Base-by-base conservation (phyloP, 257 asterid species). In the Solanum peruvianum region DNA sequence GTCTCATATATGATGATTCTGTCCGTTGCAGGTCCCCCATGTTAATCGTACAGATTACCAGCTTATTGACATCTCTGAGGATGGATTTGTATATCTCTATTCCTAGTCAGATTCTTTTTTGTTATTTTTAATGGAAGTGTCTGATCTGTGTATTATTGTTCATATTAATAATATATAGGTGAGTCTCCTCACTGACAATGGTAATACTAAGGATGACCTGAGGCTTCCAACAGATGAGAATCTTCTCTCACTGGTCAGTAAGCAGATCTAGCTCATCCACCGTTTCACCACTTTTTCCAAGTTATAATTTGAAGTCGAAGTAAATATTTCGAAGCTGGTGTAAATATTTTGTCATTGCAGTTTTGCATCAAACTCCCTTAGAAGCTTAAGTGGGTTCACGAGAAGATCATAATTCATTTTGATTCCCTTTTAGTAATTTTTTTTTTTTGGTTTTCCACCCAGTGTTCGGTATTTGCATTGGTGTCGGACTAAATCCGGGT, bases 1-100 rank as follows among this genome's bases (percentile, higher is more conserved):
- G 64, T 12, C 2, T 64, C 41, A 75, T 6, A 3, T 75, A 23
- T 75, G 11, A 41, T 62, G 14, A 23, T n/a, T 62, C 2, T 75
- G 9, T 27, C 3, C 4, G 21, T 39, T 88, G 37, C 93, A 96
- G 99, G 99, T 94, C 82, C 99, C 99, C 31, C 99, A 96, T 89
- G 98, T 96, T 69, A 94, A 84, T 56, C 99, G 99, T 58, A 92
- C 95, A 56, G 98, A 96, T 89, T 94, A 96, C 90, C 99, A 96
- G 95, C 96, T 96, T 29, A 96, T 94, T 20, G 98, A 96, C 90
- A 96, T 96, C 69, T 96, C 99, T 10, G 99, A 94, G 92, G 99
- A 96, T 89, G 99, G 98, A 88, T 96, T 94, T 90, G 99, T 94
- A 93, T 21, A 95, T 90, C 4, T 7, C 77, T 47, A 11, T 45